Evolutionary conservation across 805 yeast species (phyloP), one percentile per base, ranked within the genome.

Genomic region (Metschnikowia kofuensis): DNA sequence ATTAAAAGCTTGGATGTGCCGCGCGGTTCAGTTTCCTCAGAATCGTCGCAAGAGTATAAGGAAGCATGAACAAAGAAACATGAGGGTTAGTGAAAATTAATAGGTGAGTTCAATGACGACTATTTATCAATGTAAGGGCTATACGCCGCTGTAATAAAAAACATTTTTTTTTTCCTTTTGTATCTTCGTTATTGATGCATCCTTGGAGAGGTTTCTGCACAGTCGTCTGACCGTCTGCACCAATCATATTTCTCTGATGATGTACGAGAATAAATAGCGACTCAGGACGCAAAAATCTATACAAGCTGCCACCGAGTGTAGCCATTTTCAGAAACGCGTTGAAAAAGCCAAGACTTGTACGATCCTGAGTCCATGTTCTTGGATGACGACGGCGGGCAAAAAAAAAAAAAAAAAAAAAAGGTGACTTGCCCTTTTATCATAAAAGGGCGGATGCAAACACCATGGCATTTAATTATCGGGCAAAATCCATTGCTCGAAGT

Each of bases 401-500:
- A 27, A 41, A 13, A 31, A 35, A 7, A 35, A 42, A 51, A 51
- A 48, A 51, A 50, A 46, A 43, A 36, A 38, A 34, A 32, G 34
- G 13, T 31, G 34, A 31, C 2, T 2, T 13, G 13, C 13, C 34
- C 34, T 31, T 11, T 31, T 11, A 6, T 31, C 11, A 13, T 11
- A 13, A 13, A 11, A 11, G 11, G 5, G 11, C 13, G 13, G 13
- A 36, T 34, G 35, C 35, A 40, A 14, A 13, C 38, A 15, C 35
- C 21, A 28, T n/a, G 40, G 28, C 39, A 11, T 28, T 41, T 43
- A 54, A 45, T 54, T 56, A 32, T 56, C 54, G 2, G 87, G 82
- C 55, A 89, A 72, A 41, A 89, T 77, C 95, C 96, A 89, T 53
- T 75, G 80, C 52, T 76, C 71, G 67, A 79, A 82, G 64, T 79